A percentile compares a stretch with the other conserved stretches of the same genome.
These are phyloP conservation scores for Capillidium heterosporum DNA, from an alignment of 371 early-diverging fungal genomes.

Conservation along the genomic window DNA sequence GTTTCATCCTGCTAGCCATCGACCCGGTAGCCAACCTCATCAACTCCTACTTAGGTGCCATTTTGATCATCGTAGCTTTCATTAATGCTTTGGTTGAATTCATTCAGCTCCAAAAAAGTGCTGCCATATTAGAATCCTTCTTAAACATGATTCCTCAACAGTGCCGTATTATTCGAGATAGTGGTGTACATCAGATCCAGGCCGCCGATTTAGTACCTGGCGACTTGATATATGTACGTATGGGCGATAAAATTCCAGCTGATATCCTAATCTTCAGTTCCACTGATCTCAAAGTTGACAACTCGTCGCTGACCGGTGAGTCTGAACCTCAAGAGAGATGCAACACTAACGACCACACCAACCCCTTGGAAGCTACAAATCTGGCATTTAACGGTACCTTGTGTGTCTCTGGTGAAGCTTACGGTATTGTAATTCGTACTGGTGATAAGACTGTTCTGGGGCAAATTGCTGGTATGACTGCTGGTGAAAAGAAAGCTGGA, in stretches of 20 bases:
- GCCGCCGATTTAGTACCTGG: conserved; percentile 14
- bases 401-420: conserved; percentile 37
- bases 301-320: conserved; percentile 38
- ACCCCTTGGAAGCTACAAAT: conserved; percentile 17
- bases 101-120: conserved; percentile 68
- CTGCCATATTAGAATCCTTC: conserved; percentile 62
- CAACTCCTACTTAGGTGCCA: background rate
- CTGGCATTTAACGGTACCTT: conserved; percentile 26
- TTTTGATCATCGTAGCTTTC: background rate
- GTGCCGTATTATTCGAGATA: background rate
- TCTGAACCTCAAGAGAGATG: background rate
- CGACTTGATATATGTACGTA: conserved; percentile 34
- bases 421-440: conserved; percentile 36
- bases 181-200: background rate
- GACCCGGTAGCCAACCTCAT: background rate
- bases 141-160: background rate
- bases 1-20: background rate
- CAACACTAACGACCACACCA: conserved; percentile 10
- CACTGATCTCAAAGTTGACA: conserved; percentile 9
- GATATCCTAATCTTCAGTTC: conserved; percentile 31
- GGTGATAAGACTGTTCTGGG: conserved; percentile 52
- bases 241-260: conserved; percentile 50
- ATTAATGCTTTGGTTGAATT: background rate
- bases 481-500: conserved; percentile 15
- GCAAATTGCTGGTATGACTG: conserved; percentile 36